Base-by-base conservation (phyloP, 2,329 filamentous ascomycete genomes). In the Aspergillus awamori region DNA sequence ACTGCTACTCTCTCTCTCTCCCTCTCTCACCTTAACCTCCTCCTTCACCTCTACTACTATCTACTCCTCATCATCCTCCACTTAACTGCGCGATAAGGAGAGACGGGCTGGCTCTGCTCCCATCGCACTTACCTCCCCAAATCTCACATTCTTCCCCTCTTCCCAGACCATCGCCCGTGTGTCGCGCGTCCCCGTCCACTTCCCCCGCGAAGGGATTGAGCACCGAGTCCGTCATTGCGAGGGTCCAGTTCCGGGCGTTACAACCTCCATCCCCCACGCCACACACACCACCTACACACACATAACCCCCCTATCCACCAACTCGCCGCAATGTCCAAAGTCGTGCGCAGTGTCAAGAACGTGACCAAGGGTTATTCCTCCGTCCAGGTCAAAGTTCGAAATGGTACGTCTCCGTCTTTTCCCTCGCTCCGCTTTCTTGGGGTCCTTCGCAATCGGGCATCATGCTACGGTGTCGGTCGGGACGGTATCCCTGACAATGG, bases 281-380 rank as follows among this genome's bases (percentile, higher is more conserved):
- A 33, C 30, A 36, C 11, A 36, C 33, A 36, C 33, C 33, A 36
- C 33, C 10, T 36, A 36, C 33, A 53, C 36, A 13, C 17, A 38
- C 49, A 39, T 20, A 20, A 20, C 20, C 20, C 52, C 38, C 53
- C 39, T 55, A 36, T 22, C 33, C 28, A 57, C 33, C 41, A 48
- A 39, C 63, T 63, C 59, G 63, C 61, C 62, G 73, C 62, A 58
- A 99, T 99, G 95, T 97, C 94, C 62, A 96, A 96, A 82, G 93
- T 98, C 77, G 92, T 98, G 76, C 87, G 95, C 80, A 96, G 92
- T 77, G 93, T 98, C 74, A 98, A 97, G 83, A 99, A 98, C 84
- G 94, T 99, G 80, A 98, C 95, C 78, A 99, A 98, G 83, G 95
- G 95, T 71, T 99, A 99, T 77, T 97, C 94, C 38, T 89, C 86